These are phyloP conservation scores for Aureobasidium lini DNA, from an alignment of 2,329 filamentous ascomycete species.

Conservation along the genomic window DNA sequence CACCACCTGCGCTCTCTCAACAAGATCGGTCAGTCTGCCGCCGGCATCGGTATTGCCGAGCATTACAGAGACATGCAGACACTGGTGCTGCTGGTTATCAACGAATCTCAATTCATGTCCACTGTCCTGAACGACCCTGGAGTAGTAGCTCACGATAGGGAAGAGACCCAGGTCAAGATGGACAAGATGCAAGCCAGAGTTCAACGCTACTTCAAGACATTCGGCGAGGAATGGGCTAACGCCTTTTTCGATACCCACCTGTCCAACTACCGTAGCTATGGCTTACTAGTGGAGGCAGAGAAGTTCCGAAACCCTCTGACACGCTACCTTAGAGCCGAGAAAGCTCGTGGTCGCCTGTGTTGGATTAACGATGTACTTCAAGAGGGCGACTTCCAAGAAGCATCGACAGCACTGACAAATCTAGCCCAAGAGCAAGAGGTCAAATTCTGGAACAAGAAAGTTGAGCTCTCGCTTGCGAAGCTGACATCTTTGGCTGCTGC, in stretches of 20 bases:
- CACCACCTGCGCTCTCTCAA: conserved; percentile 36
- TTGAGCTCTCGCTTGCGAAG: conserved; percentile 84
- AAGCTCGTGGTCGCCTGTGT: conserved; percentile 66
- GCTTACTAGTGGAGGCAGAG: conserved; percentile 59
- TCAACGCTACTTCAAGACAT: conserved; percentile 52
- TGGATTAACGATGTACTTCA: conserved; percentile 91
- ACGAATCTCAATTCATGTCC: conserved; percentile 34
- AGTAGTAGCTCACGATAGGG: conserved; percentile 18
- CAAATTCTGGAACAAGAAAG: conserved; percentile 86
- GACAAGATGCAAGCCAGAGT: conserved; percentile 34
- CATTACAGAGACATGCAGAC: conserved; percentile 56
- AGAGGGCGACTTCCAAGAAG: conserved; percentile 66
- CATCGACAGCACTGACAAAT: conserved; percentile 61
- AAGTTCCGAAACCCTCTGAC: conserved; percentile 67
- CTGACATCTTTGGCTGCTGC: conserved; percentile 60
- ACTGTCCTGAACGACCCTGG: conserved; percentile 31
- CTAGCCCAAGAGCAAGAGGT: conserved; percentile 66
- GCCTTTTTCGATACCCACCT: conserved; percentile 65
- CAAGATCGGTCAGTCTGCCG: conserved; percentile 46
- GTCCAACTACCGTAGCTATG: conserved; percentile 14
- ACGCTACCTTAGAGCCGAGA: conserved; percentile 65
- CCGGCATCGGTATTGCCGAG: conserved; percentile 55
- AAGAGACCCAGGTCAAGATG: conserved; percentile 37
- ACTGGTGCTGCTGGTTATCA: conserved; percentile 47
- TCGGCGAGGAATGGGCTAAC: conserved; percentile 60